Conservation (phyloP, 192 early-diverging fungal species). For the Allomyces arbusculus region DNA sequence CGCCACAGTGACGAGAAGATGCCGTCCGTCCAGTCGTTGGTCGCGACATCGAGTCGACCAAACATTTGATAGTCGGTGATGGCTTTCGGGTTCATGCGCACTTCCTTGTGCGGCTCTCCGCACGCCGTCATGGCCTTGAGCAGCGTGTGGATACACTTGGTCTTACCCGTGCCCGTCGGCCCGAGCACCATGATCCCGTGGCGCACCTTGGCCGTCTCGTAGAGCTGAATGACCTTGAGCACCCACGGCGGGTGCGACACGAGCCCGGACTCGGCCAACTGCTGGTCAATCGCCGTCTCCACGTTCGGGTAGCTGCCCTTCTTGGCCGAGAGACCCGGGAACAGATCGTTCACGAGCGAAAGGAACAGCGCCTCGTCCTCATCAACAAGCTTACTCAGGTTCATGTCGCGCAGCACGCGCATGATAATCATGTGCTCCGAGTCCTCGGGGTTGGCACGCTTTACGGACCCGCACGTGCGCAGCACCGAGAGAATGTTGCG, state of each 20-base stretch:
- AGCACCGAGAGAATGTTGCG: constrained; percentile 95
- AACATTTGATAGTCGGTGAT: constrained; percentile 92
- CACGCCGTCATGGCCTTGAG: constrained; percentile 82
- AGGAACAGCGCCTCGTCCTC: constrained; percentile 78
- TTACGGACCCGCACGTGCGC: constrained; percentile 92
- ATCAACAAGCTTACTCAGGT: constrained; percentile 90
- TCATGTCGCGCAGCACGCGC: constrained; percentile 87
- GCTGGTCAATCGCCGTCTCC: constrained; percentile 45
- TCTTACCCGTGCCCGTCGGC: constrained; percentile 90
- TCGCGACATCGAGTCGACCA: constrained; percentile 86
- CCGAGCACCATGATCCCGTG: constrained; percentile 99
- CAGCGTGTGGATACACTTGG: constrained; percentile 74
- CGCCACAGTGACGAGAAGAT: constrained; percentile 91
- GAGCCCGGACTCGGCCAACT: constrained; percentile 50
- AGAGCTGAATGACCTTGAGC: constrained; percentile 93
- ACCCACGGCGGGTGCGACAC: constrained; percentile 67
- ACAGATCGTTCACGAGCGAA: constrained; percentile 74
- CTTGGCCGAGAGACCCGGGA: constrained; percentile 70
- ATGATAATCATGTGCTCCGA: constrained; percentile 87
- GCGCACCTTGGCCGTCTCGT: constrained; percentile 93
- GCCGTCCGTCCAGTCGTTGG: constrained; percentile 98
- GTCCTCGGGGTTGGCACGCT: constrained; percentile 44
- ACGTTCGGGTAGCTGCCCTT: constrained; percentile 58
- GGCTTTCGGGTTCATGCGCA: constrained; percentile 98
- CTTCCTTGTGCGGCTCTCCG: constrained; percentile 66